Evolutionary conservation across 208 protist genomes (phyloP).

Genomic region (Novymonas esmeraldas): DNA sequence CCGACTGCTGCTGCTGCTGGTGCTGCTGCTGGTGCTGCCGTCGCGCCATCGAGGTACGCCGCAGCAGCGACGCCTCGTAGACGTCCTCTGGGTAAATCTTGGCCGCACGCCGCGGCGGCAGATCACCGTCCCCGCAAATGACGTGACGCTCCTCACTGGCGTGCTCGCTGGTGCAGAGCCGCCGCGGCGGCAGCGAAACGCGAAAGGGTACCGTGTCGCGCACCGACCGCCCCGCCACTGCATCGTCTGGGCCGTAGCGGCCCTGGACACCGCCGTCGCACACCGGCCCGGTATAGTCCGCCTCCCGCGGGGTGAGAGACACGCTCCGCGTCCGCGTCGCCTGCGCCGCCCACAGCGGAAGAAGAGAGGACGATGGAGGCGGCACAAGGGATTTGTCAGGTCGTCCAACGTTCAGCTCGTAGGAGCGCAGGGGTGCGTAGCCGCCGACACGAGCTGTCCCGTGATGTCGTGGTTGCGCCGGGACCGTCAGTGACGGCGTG

Average conservation of each 20-base stretch:
- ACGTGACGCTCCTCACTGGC: background rate
- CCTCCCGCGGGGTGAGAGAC: too few species aligned
- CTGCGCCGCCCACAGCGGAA: too few species aligned
- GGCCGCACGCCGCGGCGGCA: conserved; percentile 11
- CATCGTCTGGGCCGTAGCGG: too few species aligned
- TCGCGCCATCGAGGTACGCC: conserved; percentile 1
- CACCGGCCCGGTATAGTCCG: too few species aligned
- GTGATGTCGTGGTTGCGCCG: too few species aligned
- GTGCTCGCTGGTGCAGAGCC: conserved; percentile 5
- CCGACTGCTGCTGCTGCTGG: background rate
- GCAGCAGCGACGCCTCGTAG: background rate
- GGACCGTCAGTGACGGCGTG: too few species aligned
- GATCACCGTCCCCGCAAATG: background rate
- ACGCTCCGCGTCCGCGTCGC: too few species aligned
- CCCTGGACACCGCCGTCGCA: too few species aligned
- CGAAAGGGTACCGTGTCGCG: conserved; percentile 30
- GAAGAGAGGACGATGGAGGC: background rate
- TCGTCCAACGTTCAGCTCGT: conserved; percentile 7
- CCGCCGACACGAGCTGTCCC: too few species aligned
- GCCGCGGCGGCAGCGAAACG: conserved; percentile 23
- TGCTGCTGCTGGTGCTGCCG: too few species aligned
- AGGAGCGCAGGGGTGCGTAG: background rate
- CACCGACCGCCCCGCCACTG: background rate
- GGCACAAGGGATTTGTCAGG: background rate
- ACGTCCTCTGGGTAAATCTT: conserved; percentile 14